Evolutionary conservation across 108 stramenopile genomes (phyloP), one percentile per base, ranked within the genome.

Genomic region (Epithemia pelagica): DNA sequence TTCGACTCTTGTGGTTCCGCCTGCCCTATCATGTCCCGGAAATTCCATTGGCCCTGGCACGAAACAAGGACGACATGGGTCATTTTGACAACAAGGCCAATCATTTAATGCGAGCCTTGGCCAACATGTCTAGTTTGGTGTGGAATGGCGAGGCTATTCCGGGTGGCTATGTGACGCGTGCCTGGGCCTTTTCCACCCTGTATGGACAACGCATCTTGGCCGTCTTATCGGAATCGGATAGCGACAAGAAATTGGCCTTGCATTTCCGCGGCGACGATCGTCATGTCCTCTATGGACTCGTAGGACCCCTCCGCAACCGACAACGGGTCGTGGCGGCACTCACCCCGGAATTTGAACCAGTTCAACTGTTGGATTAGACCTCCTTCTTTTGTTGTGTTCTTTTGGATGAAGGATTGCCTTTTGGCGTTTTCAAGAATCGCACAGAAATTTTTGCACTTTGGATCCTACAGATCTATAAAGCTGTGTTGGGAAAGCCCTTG

Each of bases 1-100:
- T 91, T 59, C 69, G 77, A 22, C 86, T 83, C 62, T 72, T 88
- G 25, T 91, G 90, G 90, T 63, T 74, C 24, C 73, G 72, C 15
- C 72, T 86, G 76, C 74, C 74, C 15, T 69, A 51, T 66, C 72
- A 71, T 56, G 26, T 76, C n/a, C 64, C 58, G n/a, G 19, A 23
- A 32, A 29, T 52, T 22, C 30, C 26, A 22, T 22, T 63, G 2
- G 37, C 37, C 5, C 37, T 5, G 5, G 15, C 5, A 46, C 15
- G 10, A 46, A 10, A 5, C 37, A 46, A 46, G 15, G 15, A 5
- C 37, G 37, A 46, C 5, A 5, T 15, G 10, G 15, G 37, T 46
- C 37, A 46, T 46, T 46, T 46, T 5, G 5, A 46, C 37, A 15
- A 15, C 37, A 46, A 46, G 15, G 37, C 5, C 5, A 46, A 46